Percentiles rank a stretch among this genome's conserved stretches.
Conservation (phyloP, 768 basidiomycete genomes). For the Tephrocybe sp. region DNA sequence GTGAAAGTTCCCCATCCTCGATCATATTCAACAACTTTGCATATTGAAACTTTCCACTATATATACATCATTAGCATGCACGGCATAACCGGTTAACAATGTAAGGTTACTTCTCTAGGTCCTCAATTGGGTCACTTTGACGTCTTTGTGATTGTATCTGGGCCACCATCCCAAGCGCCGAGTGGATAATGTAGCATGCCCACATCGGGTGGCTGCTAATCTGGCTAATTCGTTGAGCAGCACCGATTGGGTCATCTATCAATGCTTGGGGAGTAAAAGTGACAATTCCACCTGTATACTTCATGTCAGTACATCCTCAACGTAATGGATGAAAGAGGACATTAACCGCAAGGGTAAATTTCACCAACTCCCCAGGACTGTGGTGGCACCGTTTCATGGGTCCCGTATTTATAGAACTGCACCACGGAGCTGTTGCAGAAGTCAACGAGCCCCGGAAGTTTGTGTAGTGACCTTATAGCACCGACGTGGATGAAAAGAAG, state of each 20-base stretch:
- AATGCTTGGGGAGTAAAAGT: conserved; percentile 71
- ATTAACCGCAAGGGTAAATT: conserved; percentile 67
- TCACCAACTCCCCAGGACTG: conserved; percentile 59
- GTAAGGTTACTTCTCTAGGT: conserved; percentile 37
- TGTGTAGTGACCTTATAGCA: conserved; percentile 47
- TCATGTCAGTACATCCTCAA: neutral
- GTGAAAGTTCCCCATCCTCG: conserved; percentile 53
- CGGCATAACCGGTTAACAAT: neutral
- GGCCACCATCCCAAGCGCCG: conserved; percentile 58
- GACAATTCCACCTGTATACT: conserved; percentile 59
- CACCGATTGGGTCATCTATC: conserved; percentile 46
- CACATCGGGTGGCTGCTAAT: conserved; percentile 63
- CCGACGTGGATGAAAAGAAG: conserved; percentile 66
- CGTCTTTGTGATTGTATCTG: conserved; percentile 30
- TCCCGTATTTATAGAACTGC: conserved; percentile 69
- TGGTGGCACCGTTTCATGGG: conserved; percentile 51
- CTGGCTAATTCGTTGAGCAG: conserved; percentile 46
- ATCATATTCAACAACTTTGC: conserved; percentile 46
- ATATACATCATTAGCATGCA: neutral
- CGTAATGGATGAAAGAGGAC: conserved; percentile 14
- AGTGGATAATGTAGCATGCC: conserved; percentile 64
- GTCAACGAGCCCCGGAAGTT: conserved; percentile 49
- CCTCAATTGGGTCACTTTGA: conserved; percentile 37
- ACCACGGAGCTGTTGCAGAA: conserved; percentile 38
- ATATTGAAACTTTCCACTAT: conserved; percentile 40